Evolutionary conservation across 2,329 filamentous ascomycete genomes (phyloP), one percentile per base, ranked within the genome.

Genomic region (Spiromastix sp.): DNA sequence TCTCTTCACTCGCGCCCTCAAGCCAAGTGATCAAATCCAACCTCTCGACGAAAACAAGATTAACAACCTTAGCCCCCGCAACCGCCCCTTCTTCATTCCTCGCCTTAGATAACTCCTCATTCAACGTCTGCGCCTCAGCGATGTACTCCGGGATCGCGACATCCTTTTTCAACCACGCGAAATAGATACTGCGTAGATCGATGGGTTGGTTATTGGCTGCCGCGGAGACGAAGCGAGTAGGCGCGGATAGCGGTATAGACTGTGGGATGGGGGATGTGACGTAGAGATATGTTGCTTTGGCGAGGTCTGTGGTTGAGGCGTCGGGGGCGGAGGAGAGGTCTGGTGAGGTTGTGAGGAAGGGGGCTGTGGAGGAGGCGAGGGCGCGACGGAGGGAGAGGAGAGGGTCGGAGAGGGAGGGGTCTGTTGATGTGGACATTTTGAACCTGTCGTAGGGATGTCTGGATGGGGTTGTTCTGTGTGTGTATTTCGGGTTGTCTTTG

Each of bases 101-200:
- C 31, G 58, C 48, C 29, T 57, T 59, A 17, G n/a, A n/a, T n/a
- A 95, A 68, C 52, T 85, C 78, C 33, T 84, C 79, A 56, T 93
- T 93, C 38, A 96, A 70, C 47, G 78, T 71, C 49, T 82, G 79
- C 10, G 85, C 83, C 0, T 81, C 80, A 17, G 81, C 76, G 60
- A 95, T 91, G 70, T 96, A 96, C 49, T 93, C 85, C 8, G 84
- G 82, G 46, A 93, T 86, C 36, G 81, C 77, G 37, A 81, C 77
- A 64, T 96, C 89, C 59, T 86, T 85, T 63, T 95, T 93, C 51
- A 84, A 71, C 85, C 86, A 98, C 37, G 86, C 86, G 55, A 96
- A 94, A 67, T 89, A 95, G 61, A 95, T 89, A 57, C 82, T 91
- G 55, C 91, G 85, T 48, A 98, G 70, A 56, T 95, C 85, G 50